Conservation (phyloP, 371 early-diverging fungal genomes). For the Mucor circinelloides region DNA sequence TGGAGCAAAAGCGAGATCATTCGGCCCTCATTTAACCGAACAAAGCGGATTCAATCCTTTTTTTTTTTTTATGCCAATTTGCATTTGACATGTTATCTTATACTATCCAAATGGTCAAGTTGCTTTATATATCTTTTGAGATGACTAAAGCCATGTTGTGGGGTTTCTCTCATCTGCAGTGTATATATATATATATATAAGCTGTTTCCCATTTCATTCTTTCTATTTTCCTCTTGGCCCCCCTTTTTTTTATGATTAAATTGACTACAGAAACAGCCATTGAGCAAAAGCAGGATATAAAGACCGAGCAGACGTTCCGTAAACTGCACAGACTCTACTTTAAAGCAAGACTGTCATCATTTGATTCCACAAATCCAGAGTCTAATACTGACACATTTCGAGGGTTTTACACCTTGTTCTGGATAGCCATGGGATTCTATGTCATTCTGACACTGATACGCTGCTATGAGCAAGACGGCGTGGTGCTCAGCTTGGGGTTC, state of each 20-base stretch:
- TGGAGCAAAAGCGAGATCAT: neutral
- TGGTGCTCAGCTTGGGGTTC: constrained; percentile 56
- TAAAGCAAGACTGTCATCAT: constrained; percentile 34
- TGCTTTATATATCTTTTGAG: too few relatives aligned
- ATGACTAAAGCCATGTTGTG: too few relatives aligned
- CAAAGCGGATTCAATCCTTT: neutral
- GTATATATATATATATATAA: too few relatives aligned
- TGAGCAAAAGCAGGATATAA: too few relatives aligned
- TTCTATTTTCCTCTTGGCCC: too few relatives aligned
- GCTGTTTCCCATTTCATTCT: too few relatives aligned
- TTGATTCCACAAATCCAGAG: constrained; percentile 38
- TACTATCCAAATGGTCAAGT: too few relatives aligned
- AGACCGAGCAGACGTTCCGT: neutral
- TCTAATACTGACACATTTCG: constrained; percentile 56
- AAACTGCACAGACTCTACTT: constrained; percentile 22
- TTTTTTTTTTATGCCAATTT: too few relatives aligned
- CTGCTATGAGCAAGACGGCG: constrained; percentile 68
- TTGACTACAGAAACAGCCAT: too few relatives aligned
- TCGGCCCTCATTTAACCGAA: neutral
- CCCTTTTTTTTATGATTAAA: too few relatives aligned
- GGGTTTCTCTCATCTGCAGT: too few relatives aligned
- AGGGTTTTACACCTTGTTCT: constrained; percentile 88
- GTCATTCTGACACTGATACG: constrained; percentile 65
- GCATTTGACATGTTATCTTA: too few relatives aligned
- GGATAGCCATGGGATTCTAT: constrained; percentile 81